These are phyloP conservation scores for Drechslerella dactyloides DNA, from an alignment of 2,329 filamentous ascomycete genomes.

Conservation along the genomic window DNA sequence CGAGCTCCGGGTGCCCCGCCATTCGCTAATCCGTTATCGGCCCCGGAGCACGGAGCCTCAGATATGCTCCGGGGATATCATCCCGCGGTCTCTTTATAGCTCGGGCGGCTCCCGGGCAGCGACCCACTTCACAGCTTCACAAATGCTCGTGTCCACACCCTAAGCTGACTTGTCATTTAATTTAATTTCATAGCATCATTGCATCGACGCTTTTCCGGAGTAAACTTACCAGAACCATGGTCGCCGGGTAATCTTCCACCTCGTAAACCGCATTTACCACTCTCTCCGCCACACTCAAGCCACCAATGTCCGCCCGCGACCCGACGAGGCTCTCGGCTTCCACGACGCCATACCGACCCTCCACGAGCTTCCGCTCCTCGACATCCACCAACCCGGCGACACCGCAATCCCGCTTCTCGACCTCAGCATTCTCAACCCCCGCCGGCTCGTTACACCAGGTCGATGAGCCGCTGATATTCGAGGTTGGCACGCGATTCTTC, in stretches of 20 bases:
- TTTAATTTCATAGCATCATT: background rate
- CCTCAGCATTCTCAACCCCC: constrained; percentile 66
- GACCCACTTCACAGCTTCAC: background rate
- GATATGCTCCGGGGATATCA: background rate
- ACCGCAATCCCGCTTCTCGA: constrained; percentile 44
- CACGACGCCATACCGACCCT: constrained; percentile 37
- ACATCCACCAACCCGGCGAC: constrained; percentile 35
- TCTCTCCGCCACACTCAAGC: background rate
- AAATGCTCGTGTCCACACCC: background rate
- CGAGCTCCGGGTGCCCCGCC: constrained; percentile 15
- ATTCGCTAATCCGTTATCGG: constrained; percentile 46
- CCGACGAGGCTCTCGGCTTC: constrained; percentile 41
- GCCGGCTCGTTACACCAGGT: constrained; percentile 69
- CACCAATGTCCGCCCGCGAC: constrained; percentile 44
- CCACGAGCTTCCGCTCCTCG: constrained; percentile 29
- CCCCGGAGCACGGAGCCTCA: constrained; percentile 12
- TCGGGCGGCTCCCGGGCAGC: background rate
- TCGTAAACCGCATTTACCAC: background rate
- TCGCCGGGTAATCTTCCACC: constrained; percentile 26
- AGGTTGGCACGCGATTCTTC: constrained; percentile 79
- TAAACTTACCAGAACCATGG: constrained; percentile 19
- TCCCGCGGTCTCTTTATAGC: background rate
- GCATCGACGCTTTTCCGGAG: background rate
- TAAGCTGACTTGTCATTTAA: background rate
- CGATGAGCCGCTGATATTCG: constrained; percentile 83